Conservation (phyloP, 129 eudicot genomes). For the Escallonia herrerae region DNA sequence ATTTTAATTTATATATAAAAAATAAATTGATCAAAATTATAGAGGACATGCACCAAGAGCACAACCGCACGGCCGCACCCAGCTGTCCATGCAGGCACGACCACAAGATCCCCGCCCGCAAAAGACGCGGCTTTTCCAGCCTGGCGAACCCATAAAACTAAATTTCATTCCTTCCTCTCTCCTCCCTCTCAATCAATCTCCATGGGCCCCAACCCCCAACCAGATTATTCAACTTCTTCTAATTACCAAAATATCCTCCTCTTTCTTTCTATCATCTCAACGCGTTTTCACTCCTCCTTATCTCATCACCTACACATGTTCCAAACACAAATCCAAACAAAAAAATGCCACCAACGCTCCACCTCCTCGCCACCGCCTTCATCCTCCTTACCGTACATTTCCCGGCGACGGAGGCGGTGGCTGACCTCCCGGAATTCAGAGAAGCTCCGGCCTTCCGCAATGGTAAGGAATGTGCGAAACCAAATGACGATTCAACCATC, state of each 20-base stretch:
- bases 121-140: background rate
- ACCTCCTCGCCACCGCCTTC: conserved; percentile 24
- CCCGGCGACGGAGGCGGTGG: conserved; percentile 8
- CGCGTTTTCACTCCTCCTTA: background rate
- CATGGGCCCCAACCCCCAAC: too few species aligned
- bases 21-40: too few species aligned
- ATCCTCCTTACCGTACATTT: conserved; percentile 19
- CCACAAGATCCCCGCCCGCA: background rate
- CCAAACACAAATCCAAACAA: background rate
- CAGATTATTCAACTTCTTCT: background rate
- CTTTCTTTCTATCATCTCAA: background rate
- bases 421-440: conserved; percentile 33
- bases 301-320: conserved; percentile 2
- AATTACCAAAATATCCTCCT: background rate
- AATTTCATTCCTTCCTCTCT: too few species aligned
- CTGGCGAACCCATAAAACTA: background rate
- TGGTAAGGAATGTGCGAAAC: conserved; percentile 43
- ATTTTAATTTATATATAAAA: too few species aligned
- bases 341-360: conserved; percentile 27
- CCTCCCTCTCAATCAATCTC: too few species aligned
- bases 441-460: conserved; percentile 94
- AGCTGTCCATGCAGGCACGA: background rate
- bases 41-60: too few species aligned
- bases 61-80: background rate
- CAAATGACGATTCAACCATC: conserved; percentile 20